These are phyloP conservation scores for Cyberlindnera xishuangbannaensis DNA, from an alignment of 805 yeast species.

Conservation along the genomic window DNA sequence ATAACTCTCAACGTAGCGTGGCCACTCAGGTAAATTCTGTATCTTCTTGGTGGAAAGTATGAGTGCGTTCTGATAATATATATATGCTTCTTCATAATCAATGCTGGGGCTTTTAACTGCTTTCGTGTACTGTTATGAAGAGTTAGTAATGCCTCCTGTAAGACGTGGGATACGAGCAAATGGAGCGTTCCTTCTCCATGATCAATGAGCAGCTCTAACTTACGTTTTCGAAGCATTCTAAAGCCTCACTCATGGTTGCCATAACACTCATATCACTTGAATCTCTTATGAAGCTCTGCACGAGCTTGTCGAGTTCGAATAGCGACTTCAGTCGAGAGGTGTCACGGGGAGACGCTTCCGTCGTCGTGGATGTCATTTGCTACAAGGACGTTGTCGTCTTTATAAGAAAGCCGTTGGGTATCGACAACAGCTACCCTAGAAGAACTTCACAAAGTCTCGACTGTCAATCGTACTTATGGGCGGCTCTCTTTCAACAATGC, in stretches of 20 bases:
- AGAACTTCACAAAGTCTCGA: no score
- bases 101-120: conserved; percentile 5
- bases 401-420: no score
- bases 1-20: background rate
- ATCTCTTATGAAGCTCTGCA: conserved; percentile 7
- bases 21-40: conserved; percentile 7
- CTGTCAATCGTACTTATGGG: no score
- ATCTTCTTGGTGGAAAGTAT: conserved; percentile 5
- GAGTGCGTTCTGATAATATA: conserved; percentile 11
- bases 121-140: conserved; percentile 9
- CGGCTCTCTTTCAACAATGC: no score
- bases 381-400: background rate
- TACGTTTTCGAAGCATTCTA: conserved; percentile 15
- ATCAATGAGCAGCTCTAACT: conserved; percentile 3
- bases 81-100: conserved; percentile 16
- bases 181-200: no score
- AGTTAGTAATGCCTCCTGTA: conserved; percentile 2
- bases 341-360: background rate
- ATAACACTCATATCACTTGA: conserved; percentile 3
- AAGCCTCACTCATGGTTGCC: conserved; percentile 6
- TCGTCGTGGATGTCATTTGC: background rate
- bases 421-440: no score
- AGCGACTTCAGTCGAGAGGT: conserved; percentile 5
- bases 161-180: no score
- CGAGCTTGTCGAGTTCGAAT: conserved; percentile 8